Evolutionary conservation across 106 monocot genomes (phyloP).

Genomic region (Dendrobium catenatum): DNA sequence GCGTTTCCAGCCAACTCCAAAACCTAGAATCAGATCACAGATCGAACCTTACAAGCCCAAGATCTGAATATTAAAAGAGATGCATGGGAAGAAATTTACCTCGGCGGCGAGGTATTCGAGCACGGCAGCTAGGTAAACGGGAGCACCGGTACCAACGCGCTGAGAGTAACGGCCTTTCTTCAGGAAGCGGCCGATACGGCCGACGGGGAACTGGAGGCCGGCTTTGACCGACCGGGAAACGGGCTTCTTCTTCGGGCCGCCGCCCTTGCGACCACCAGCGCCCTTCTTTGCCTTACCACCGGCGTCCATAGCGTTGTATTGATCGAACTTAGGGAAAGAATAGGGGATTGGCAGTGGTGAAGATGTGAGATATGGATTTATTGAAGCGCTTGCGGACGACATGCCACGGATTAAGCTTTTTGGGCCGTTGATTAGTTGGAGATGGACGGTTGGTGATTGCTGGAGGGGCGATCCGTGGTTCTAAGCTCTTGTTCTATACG

Average conservation of each 20-base stretch:
- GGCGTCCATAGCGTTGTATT: constrained; percentile 3
- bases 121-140: constrained; percentile 75
- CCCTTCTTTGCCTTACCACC: constrained; percentile 12
- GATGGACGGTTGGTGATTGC: background rate
- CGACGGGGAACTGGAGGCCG: constrained; percentile 64
- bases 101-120: constrained; percentile 79
- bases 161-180: constrained; percentile 63
- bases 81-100: constrained; percentile 13
- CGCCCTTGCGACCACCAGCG: constrained; percentile 17
- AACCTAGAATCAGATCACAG: background rate
- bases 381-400: background rate
- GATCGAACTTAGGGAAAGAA: background rate
- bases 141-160: constrained; percentile 60
- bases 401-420: background rate
- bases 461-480: background rate
- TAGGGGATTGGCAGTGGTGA: background rate
- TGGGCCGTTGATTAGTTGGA: background rate
- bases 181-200: constrained; percentile 63
- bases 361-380: background rate
- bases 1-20: constrained; percentile 20
- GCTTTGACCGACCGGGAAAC: constrained; percentile 15
- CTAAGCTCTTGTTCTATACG: background rate
- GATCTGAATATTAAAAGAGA: background rate
- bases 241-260: constrained; percentile 15
- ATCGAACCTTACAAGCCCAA: background rate